phyloP scores from a whole-genome alignment of 371 early-diverging fungal genomes.

The Saksenaea vasiformis region DNA sequence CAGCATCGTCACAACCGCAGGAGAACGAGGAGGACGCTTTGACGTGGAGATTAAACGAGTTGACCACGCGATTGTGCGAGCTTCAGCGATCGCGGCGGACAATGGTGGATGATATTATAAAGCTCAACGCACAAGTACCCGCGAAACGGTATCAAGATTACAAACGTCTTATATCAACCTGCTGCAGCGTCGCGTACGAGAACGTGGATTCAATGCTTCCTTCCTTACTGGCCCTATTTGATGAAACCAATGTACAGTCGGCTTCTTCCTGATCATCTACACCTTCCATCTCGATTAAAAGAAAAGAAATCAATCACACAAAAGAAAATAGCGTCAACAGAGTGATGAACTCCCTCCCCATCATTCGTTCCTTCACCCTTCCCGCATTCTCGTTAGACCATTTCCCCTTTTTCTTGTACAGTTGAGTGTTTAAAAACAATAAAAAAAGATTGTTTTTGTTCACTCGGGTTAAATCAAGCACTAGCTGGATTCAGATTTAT shows the following conservation, averaged over 20 bases:
- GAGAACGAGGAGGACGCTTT: background rate
- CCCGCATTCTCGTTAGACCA: too few relatives aligned
- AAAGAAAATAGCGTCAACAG: too few relatives aligned
- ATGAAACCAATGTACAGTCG: constrained; percentile 16
- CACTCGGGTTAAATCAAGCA: too few relatives aligned
- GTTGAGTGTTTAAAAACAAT: too few relatives aligned
- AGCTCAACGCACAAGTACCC: constrained; percentile 26
- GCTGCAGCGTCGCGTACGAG: constrained; percentile 50
- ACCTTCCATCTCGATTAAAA: background rate
- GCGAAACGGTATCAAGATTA: constrained; percentile 46
- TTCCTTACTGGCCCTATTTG: constrained; percentile 44
- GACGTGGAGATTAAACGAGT: background rate
- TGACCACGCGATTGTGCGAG: constrained; percentile 3
- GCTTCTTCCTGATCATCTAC: background rate
- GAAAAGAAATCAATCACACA: too few relatives aligned
- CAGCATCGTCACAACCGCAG: background rate
- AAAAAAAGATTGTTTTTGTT: too few relatives aligned
- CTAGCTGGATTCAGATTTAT: too few relatives aligned
- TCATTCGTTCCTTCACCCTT: too few relatives aligned
- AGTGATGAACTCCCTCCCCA: too few relatives aligned
- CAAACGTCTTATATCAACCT: constrained; percentile 49
- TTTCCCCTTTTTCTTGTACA: too few relatives aligned
- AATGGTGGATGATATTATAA: constrained; percentile 23
- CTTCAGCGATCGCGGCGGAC: constrained; percentile 20
- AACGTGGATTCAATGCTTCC: constrained; percentile 49